Evolutionary conservation across 2,329 filamentous ascomycete genomes (phyloP), one percentile per base, ranked within the genome.

Genomic region (Didymella arachidicola): DNA sequence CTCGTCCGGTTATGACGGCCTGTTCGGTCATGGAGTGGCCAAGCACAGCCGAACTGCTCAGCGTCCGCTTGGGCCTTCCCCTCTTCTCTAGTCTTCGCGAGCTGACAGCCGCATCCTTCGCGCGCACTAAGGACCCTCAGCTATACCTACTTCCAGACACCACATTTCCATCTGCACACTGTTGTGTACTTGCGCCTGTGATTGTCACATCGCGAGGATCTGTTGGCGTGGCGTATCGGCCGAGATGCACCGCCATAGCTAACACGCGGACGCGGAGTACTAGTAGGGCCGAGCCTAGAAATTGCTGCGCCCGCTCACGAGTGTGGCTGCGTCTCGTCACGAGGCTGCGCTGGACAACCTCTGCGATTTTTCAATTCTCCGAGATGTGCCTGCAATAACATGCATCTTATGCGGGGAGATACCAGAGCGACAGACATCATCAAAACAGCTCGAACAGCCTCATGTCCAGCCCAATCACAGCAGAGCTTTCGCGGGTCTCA

Each of bases 401-500:
- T 16, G n/a, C 46, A 30, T 55, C 30, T 64, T 61, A 64, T 69
- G 65, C 65, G 65, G 65, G 62, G 63, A 62, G 60, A 29, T 19
- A 46, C 48, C 44, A 42, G 53, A 52, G 43, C 49, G 49, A 38
- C 47, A 52, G 48, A 25, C 45, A 57, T 38, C 57, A 39, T 38
- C 45, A 49, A 42, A 26, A 48, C 18, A 49, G 45, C 32, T 59
- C 34, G 50, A 53, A 54, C 26, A 36, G 45, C 41, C 32, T 59
- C 39, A 44, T 32, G 51, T 43, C 38, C 32, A 42, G 39, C 42
- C 53, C 61, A 68, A 68, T 65, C 52, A 59, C 48, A 30, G 59
- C 57, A 53, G 43, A 59, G 54, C 56, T 39, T 38, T 60, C 57
- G 48, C 30, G 38, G 42, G 71, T 70, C 67, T 69, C 67, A 66